Evolutionary conservation across 768 basidiomycete genomes (phyloP).

Genomic region (Rhizopogon sp.): DNA sequence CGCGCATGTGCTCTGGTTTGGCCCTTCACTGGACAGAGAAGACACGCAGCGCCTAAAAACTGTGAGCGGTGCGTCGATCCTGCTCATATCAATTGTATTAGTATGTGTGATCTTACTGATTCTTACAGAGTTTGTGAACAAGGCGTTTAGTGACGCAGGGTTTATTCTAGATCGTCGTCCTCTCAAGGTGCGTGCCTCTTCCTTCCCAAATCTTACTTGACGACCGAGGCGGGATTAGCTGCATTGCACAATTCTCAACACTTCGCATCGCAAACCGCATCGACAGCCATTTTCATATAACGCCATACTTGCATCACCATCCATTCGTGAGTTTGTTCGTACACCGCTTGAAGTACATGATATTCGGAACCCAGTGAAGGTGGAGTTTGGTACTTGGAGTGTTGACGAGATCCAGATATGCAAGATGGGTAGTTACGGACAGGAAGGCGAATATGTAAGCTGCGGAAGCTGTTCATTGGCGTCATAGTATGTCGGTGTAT

Average conservation of each 20-base stretch:
- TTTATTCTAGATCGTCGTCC: conserved; percentile 45
- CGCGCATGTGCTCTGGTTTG: conserved; percentile 56
- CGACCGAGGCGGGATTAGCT: conserved; percentile 23
- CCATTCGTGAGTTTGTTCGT: conserved; percentile 5
- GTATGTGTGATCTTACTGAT: conserved; percentile 4
- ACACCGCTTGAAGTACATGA: neutral
- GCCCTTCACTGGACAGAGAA: conserved; percentile 35
- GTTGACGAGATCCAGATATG: conserved; percentile 61
- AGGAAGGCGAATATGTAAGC: conserved; percentile 58
- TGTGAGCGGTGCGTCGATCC: conserved; percentile 32
- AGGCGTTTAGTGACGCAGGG: conserved; percentile 33
- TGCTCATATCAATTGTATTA: neutral
- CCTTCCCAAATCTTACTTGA: neutral
- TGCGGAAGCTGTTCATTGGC: conserved; percentile 20
- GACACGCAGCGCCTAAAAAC: conserved; percentile 23
- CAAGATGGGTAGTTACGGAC: conserved; percentile 64
- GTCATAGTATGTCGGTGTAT: neutral
- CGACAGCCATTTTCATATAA: conserved; percentile 41
- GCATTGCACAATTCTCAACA: conserved; percentile 49
- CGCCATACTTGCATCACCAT: conserved; percentile 27
- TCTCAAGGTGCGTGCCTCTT: conserved; percentile 36
- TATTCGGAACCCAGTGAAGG: conserved; percentile 21
- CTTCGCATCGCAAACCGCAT: conserved; percentile 36
- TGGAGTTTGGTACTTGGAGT: conserved; percentile 49
- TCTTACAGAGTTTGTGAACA: conserved; percentile 35